Evolutionary conservation across 805 yeast genomes (phyloP), one percentile per base, ranked within the genome.

Genomic region (Starmera quercuum): DNA sequence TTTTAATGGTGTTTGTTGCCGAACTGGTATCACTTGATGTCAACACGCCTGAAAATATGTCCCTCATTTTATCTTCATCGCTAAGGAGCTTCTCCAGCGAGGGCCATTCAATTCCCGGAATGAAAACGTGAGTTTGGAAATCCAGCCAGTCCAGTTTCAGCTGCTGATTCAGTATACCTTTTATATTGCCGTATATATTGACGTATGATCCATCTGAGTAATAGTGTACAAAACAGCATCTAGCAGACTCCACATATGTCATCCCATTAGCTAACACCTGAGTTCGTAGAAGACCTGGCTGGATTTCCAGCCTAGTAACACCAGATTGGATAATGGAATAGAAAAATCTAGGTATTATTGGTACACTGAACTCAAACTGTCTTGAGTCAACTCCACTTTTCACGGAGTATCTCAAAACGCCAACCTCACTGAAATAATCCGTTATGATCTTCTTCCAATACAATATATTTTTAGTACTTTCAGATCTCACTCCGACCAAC

Each of bases 101-200:
- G 6, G 58, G 60, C 70, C 71, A 61, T 49, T 62, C 61, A 39
- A 72, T 42, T 40, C 64, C 63, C 36, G 78, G 68, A 34, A 63
- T 49, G 53, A 67, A 58, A 44, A 66, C 63, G 35, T 63, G 65
- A 5, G 70, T 55, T 18, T 69, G 71, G 40, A 80, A 60, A 47
- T 83, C 94, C 28, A 81, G 53, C 75, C 83, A 81, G 43, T 84
- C 94, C 20, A 86, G 71, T 41, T 73, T 69, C 39, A 83, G 60
- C 33, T 68, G 71, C 21, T 78, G 63, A 48, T 75, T 78, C 58
- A 85, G 71, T 6, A 75, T 62, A 8, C 83, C 73, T 41, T 75
- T 75, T 27, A 78, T 56, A 14, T 72, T 73, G 0, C 90, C 84
- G 37, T 65, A 63, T 31, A 79, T 70, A 8, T 73, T 68, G 7